A percentile compares a stretch with the other conserved stretches of the same genome.
These are phyloP conservation scores for Pythium pyrilobum DNA, from an alignment of 352 stramenopile species.

Conservation along the genomic window DNA sequence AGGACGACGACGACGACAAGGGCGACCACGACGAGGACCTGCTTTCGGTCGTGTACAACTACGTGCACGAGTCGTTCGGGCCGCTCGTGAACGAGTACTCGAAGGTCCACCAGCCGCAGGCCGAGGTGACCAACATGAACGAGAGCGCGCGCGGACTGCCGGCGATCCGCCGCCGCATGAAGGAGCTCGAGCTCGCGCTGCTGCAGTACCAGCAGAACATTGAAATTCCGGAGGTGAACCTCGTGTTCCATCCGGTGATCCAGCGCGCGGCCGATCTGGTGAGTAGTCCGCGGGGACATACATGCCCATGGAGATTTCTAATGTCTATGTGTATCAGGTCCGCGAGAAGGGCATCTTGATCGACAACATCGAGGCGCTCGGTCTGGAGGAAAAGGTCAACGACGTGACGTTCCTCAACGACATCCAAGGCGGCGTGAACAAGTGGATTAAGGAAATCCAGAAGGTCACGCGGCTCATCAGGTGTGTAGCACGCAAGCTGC, in stretches of 20 bases:
- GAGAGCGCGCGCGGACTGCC: conserved; percentile 70
- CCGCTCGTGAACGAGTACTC: conserved; percentile 85
- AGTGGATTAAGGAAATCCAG: conserved; percentile 95
- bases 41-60: conserved; percentile 85
- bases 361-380: conserved; percentile 71
- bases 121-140: conserved; percentile 50
- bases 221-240: conserved; percentile 91
- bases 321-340: conserved; percentile 33
- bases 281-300: not conserved
- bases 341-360: conserved; percentile 72
- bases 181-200: conserved; percentile 92
- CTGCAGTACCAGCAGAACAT: conserved; percentile 94
- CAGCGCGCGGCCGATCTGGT: conserved; percentile 66
- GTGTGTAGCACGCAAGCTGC: conserved; percentile 13
- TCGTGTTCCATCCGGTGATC: conserved; percentile 87
- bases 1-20: conserved; percentile 51
- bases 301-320: not conserved
- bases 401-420: conserved; percentile 84
- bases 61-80: conserved; percentile 85
- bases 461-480: conserved; percentile 89
- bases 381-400: conserved; percentile 76
- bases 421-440: conserved; percentile 88
- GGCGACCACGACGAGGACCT: conserved; percentile 55
- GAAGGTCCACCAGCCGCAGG: conserved; percentile 74
- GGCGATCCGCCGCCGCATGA: conserved; percentile 88